Conservation (phyloP, 2,329 filamentous ascomycete species). For the Hypomyces perniciosus region DNA sequence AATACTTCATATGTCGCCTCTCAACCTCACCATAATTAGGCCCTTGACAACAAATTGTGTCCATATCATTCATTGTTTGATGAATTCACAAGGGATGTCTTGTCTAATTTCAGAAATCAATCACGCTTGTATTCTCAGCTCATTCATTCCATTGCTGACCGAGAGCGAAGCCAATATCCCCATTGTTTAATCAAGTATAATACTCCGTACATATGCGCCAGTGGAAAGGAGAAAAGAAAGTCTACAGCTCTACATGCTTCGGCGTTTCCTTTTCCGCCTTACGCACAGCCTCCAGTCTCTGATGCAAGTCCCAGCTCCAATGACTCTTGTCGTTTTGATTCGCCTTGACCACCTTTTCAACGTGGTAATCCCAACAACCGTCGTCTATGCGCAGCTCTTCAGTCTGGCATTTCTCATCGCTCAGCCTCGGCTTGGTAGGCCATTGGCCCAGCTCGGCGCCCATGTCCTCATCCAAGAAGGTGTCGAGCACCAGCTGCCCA, state of each 20-base stretch:
- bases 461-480: conserved; percentile 61
- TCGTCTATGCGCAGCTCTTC: conserved; percentile 32
- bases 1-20: too few species aligned
- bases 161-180: background rate
- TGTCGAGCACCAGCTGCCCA: conserved; percentile 55
- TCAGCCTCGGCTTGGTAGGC: conserved; percentile 36
- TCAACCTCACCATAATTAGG: too few species aligned
- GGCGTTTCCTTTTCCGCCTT: conserved; percentile 22
- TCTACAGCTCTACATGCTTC: conserved; percentile 30
- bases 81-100: too few species aligned
- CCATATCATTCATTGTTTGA: too few species aligned
- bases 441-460: conserved; percentile 53
- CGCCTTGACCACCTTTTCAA: conserved; percentile 34
- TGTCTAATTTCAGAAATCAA: too few species aligned
- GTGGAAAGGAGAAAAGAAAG: background rate
- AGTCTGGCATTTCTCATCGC: conserved; percentile 31
- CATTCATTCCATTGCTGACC: too few species aligned
- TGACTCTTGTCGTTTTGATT: conserved; percentile 32
- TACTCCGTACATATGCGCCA: background rate
- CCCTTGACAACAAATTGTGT: too few species aligned
- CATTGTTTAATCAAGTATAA: background rate
- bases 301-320: conserved; percentile 41
- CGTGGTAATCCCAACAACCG: conserved; percentile 55
- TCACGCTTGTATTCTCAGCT: too few species aligned
- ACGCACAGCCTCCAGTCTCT: conserved; percentile 28